Conservation (phyloP, 768 basidiomycete species). For the Mycena vitilis region DNA sequence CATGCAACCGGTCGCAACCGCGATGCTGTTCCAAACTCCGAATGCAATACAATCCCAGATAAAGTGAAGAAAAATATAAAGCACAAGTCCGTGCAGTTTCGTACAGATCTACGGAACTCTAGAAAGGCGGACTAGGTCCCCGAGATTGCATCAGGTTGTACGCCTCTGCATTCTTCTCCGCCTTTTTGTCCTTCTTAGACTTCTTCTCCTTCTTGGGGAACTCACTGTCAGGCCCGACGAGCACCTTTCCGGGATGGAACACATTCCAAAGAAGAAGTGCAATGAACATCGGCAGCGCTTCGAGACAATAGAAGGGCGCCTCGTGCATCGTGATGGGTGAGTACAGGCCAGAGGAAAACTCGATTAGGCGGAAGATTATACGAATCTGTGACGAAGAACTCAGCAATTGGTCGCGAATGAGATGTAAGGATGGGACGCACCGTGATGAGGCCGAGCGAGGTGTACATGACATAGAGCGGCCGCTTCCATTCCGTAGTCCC, state of each 20-base stretch:
- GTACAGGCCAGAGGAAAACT: slow-evolving; percentile 37
- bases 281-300: slow-evolving; percentile 40
- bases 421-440: slow-evolving; percentile 13
- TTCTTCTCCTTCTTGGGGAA: slow-evolving; percentile 36
- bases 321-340: slow-evolving; percentile 36
- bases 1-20: too few species aligned
- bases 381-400: slow-evolving; percentile 24
- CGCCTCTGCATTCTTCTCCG: slow-evolving; percentile 6
- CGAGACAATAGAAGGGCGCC: slow-evolving; percentile 37
- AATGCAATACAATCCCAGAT: too few species aligned
- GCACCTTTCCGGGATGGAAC: slow-evolving; percentile 36
- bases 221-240: slow-evolving; percentile 39
- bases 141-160: not conserved
- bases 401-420: not conserved
- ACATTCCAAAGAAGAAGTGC: slow-evolving; percentile 36
- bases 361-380: slow-evolving; percentile 40
- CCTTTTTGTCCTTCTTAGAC: slow-evolving; percentile 1
- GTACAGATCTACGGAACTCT: not conserved
- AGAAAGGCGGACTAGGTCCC: not conserved
- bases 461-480: slow-evolving; percentile 37
- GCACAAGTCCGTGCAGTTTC: not conserved
- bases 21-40: too few species aligned
- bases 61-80: too few species aligned
- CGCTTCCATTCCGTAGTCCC: slow-evolving; percentile 33
- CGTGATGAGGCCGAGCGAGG: slow-evolving; percentile 38